Evolutionary conservation across 2,329 filamentous ascomycete genomes (phyloP).

Genomic region (Trichoderma harzianum): DNA sequence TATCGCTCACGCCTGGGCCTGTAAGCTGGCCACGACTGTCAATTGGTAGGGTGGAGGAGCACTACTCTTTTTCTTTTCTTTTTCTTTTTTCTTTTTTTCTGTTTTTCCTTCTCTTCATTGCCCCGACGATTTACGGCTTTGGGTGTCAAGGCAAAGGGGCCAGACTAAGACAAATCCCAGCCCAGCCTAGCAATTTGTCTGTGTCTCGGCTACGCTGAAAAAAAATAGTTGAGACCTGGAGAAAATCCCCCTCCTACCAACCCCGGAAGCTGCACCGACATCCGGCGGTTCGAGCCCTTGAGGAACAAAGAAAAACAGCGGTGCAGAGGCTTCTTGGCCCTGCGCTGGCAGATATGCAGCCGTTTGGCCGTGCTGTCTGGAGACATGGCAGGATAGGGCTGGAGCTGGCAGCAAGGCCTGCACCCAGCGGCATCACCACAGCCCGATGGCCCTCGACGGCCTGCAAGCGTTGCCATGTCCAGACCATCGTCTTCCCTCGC

Average conservation of each 20-base stretch:
- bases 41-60: neutral
- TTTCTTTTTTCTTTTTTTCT: neutral
- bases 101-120: neutral
- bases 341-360: constrained; percentile 32
- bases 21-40: neutral
- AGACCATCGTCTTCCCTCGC: constrained; percentile 23
- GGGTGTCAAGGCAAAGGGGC: constrained; percentile 4
- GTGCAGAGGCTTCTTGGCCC: constrained; percentile 16
- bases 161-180: neutral
- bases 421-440: neutral
- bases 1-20: neutral
- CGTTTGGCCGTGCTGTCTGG: constrained; percentile 33
- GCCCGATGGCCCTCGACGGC: neutral
- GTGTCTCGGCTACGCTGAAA: neutral
- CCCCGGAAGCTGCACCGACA: neutral
- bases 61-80: neutral
- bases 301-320: neutral
- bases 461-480: constrained; percentile 25
- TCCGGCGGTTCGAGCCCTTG: constrained; percentile 4
- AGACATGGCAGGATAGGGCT: constrained; percentile 29
- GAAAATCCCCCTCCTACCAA: neutral
- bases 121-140: neutral
- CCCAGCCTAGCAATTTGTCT: neutral
- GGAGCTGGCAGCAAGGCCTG: constrained; percentile 15
- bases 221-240: neutral